These are phyloP conservation scores for Botrytis deweyae DNA, from an alignment of 2,329 filamentous ascomycete genomes.

Conservation along the genomic window DNA sequence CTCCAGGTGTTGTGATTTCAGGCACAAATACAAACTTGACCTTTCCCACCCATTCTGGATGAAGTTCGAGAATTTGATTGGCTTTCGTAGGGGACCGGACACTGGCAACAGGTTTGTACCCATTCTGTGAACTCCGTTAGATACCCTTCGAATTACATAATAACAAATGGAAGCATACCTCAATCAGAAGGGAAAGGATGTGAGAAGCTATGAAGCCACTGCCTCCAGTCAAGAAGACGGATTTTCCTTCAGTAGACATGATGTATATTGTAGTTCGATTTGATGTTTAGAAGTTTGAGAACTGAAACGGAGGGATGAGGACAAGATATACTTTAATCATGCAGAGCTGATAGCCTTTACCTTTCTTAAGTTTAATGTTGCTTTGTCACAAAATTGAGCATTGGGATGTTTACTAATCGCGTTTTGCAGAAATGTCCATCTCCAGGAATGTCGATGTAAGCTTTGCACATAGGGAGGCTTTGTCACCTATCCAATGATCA, in stretches of 20 bases:
- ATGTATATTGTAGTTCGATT: not conserved
- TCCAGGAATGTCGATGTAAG: not conserved
- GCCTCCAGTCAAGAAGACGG: conserved; percentile 38
- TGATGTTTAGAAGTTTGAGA: not conserved
- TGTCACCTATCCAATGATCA: not conserved
- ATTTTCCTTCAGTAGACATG: conserved; percentile 18
- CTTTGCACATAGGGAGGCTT: not conserved
- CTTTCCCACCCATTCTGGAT: conserved; percentile 37
- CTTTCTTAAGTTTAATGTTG: not conserved
- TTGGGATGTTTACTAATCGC: not conserved
- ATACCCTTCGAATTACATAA: not conserved
- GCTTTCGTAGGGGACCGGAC: conserved; percentile 47
- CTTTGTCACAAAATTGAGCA: not conserved
- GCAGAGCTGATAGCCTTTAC: not conserved
- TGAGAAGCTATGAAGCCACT: conserved; percentile 53
- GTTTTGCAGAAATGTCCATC: not conserved
- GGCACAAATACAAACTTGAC: conserved; percentile 51
- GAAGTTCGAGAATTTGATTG: conserved; percentile 42
- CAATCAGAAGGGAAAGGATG: conserved; percentile 42
- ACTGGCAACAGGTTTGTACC: conserved; percentile 37
- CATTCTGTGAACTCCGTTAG: conserved; percentile 6
- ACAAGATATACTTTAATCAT: not conserved
- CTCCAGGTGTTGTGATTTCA: conserved; percentile 65
- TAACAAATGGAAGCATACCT: conserved; percentile 10
- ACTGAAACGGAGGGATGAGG: not conserved